A percentile compares a stretch with the other conserved stretches of the same genome.
Evolutionary conservation across 768 basidiomycete genomes (phyloP).

Genomic region (Trametes cingulata): DNA sequence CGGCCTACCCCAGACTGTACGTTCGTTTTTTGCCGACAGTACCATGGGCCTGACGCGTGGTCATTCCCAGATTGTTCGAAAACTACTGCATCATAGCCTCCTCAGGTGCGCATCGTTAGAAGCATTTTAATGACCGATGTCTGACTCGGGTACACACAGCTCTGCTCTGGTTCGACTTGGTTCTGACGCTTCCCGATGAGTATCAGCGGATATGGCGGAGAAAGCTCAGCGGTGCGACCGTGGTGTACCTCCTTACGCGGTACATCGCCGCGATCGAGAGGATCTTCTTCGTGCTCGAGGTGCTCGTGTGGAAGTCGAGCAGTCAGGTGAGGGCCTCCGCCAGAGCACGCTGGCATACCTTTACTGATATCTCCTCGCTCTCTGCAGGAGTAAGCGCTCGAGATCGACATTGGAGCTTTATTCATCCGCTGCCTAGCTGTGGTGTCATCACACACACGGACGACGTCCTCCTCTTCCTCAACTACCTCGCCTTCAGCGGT

Average conservation of each 20-base stretch:
- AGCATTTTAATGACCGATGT: neutral
- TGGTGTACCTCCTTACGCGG: neutral
- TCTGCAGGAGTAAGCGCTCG: neutral
- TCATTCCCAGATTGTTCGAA: neutral
- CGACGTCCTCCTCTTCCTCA: neutral
- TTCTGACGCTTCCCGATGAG: neutral
- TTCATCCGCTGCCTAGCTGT: neutral
- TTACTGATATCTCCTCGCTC: neutral
- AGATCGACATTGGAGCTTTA: neutral
- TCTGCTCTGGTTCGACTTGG: conserved; percentile 8
- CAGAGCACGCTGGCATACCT: no score
- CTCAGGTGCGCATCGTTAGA: neutral
- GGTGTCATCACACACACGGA: neutral
- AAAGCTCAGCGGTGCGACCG: neutral
- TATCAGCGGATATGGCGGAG: conserved; percentile 5
- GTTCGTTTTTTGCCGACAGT: neutral
- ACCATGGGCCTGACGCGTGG: neutral
- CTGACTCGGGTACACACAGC: neutral
- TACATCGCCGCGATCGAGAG: conserved; percentile 3
- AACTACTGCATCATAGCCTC: conserved; percentile 11
- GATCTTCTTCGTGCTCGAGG: neutral
- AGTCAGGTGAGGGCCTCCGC: neutral
- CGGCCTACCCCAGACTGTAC: neutral
- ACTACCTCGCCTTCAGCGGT: neutral
- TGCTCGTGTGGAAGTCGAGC: neutral